Percentiles rank a stretch among this genome's conserved stretches.
phyloP scores from a whole-genome alignment of 164 flowering plant species.

The Berberis vulgaris region DNA sequence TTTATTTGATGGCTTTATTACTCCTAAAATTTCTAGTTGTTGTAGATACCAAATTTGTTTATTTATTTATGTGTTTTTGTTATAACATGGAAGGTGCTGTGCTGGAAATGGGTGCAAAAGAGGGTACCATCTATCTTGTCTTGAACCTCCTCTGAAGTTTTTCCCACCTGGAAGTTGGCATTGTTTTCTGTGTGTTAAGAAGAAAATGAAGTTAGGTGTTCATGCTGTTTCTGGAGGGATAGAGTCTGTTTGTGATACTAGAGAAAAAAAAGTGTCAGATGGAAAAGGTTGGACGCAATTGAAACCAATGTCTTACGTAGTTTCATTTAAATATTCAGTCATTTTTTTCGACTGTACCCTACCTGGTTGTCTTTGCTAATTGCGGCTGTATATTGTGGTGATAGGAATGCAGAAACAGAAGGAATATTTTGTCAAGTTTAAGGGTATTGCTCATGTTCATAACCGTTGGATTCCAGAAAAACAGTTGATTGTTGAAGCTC shows the following conservation, averaged over 20 bases:
- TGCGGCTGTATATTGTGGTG: constrained; percentile 11
- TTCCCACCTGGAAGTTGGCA: constrained; percentile 43
- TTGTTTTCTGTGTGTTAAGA: constrained; percentile 41
- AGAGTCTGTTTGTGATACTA: constrained; percentile 57
- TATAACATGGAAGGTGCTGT: constrained; percentile 17
- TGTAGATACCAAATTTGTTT: too few relatives aligned
- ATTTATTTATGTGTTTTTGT: too few relatives aligned
- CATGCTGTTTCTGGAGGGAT: constrained; percentile 53
- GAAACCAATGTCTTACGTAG: neutral
- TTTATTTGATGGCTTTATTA: too few relatives aligned
- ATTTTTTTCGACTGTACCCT: neutral
- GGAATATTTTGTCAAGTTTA: constrained; percentile 65
- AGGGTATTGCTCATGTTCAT: constrained; percentile 73
- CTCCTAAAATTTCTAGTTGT: too few relatives aligned
- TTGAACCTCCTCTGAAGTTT: constrained; percentile 38
- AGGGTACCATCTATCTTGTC: constrained; percentile 47
- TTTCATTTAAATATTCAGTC: neutral
- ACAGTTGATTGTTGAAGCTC: constrained; percentile 45
- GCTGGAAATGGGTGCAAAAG: constrained; percentile 44
- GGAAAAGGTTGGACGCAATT: constrained; percentile 21
- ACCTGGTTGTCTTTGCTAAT: constrained; percentile 3
- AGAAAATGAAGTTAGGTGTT: constrained; percentile 41
- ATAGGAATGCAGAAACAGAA: constrained; percentile 35
- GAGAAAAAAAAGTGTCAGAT: constrained; percentile 38
- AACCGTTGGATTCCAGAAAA: constrained; percentile 60